A percentile compares a stretch with the other conserved stretches of the same genome.
Conservation (phyloP, 306 rosid species). For the Luffa aegyptiaca region DNA sequence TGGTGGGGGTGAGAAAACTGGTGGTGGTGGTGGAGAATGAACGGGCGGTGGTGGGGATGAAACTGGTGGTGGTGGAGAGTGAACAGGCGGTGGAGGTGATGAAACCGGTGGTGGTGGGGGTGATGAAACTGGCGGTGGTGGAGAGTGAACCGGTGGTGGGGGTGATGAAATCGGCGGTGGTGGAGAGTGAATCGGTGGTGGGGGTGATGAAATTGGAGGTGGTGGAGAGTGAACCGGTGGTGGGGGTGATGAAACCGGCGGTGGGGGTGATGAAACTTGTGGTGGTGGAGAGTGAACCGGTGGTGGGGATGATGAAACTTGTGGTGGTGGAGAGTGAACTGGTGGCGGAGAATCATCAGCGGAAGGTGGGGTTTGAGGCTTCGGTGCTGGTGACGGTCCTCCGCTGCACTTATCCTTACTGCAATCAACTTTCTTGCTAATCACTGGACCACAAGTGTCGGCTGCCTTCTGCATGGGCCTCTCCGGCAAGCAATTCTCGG, state of each 20-base stretch:
- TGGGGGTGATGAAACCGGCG: conserved; percentile 12
- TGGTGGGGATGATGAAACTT: too few species aligned
- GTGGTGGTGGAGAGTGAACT: too few species aligned
- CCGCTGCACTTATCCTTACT: conserved; percentile 52
- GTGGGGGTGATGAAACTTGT: background rate
- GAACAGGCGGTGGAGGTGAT: background rate
- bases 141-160: background rate
- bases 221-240: conserved; percentile 12
- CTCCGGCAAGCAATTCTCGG: conserved; percentile 40
- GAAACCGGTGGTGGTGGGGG: background rate
- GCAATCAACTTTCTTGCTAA: conserved; percentile 55
- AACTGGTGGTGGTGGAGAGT: background rate
- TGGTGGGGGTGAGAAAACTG: background rate
- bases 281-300: too few species aligned
- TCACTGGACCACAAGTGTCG: conserved; percentile 28
- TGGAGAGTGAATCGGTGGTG: conserved; percentile 5
- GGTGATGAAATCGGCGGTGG: background rate
- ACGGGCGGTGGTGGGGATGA: background rate
- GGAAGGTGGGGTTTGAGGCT: background rate
- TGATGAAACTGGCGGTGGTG: background rate
- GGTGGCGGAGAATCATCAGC: background rate
- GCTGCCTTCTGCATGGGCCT: conserved; percentile 44
- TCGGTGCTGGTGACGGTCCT: background rate
- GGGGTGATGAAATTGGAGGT: background rate
- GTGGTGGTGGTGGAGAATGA: background rate